A percentile compares a stretch with the other conserved stretches of the same genome.
Conservation (phyloP, 75 land plant species). For the Selaginella moellendorffii region DNA sequence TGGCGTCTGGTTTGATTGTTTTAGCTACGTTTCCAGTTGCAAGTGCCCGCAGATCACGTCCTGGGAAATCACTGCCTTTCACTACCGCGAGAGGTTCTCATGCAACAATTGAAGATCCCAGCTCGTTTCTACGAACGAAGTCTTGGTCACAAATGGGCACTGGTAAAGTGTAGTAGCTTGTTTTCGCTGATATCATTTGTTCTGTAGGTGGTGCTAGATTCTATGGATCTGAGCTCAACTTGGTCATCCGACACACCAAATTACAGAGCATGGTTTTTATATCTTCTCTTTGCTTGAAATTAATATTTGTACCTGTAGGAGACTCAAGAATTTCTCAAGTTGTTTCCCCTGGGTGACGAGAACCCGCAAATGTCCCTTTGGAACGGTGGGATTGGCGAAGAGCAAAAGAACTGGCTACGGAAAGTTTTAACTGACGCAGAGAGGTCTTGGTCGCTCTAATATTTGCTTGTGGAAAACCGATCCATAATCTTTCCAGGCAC, state of each 20-base stretch:
- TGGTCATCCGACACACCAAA: slow-evolving; percentile 11
- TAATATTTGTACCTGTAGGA: not conserved
- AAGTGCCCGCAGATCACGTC: slow-evolving; percentile 3
- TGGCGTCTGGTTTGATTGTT: not conserved
- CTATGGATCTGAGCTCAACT: slow-evolving; percentile 13
- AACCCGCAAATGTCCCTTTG: slow-evolving; percentile 11
- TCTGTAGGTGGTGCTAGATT: slow-evolving; percentile 9
- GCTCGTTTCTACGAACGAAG: slow-evolving; percentile 3
- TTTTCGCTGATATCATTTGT: not conserved
- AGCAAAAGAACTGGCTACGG: slow-evolving; percentile 12
- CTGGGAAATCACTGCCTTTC: slow-evolving; percentile 15
- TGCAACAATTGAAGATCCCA: slow-evolving; percentile 9
- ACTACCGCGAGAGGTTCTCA: slow-evolving; percentile 8
- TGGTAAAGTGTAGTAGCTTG: slow-evolving; percentile 5
- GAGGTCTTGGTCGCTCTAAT: slow-evolving; percentile 7
- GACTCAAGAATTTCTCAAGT: not conserved
- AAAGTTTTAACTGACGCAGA: slow-evolving; percentile 4
- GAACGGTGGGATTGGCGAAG: slow-evolving; percentile 14
- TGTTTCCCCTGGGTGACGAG: slow-evolving; percentile 2
- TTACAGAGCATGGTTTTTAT: not conserved
- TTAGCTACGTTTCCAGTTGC: slow-evolving; percentile 1
- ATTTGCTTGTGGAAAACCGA: not conserved
- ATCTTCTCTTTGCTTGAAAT: not conserved
- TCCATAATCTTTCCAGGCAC: not conserved
- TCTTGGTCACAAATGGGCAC: slow-evolving; percentile 1